Evolutionary conservation across 306 rosid genomes (phyloP).

Genomic region (Benincasa hispida): DNA sequence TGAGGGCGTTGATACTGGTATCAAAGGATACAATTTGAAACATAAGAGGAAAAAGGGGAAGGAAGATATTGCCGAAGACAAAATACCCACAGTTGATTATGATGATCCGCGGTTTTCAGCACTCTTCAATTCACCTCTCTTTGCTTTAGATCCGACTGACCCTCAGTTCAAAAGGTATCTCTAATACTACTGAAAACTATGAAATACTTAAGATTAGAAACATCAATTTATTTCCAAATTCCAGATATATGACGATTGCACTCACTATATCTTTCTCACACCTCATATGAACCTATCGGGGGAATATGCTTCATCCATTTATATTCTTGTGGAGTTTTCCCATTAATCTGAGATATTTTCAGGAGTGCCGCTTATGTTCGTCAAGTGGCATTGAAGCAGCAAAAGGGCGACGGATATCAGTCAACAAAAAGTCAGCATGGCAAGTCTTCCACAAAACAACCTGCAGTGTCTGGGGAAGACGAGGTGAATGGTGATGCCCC

Average conservation of each 20-base stretch:
- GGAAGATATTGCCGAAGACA: slow-evolving; percentile 41
- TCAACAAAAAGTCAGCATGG: slow-evolving; percentile 14
- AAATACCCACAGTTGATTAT: slow-evolving; percentile 41
- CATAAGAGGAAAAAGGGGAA: slow-evolving; percentile 48
- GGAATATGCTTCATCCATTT: too few relatives aligned
- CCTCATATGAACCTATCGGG: background rate
- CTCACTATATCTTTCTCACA: too few relatives aligned
- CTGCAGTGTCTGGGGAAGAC: slow-evolving; percentile 11
- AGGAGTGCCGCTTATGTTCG: slow-evolving; percentile 64
- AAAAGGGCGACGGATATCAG: slow-evolving; percentile 23
- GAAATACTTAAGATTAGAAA: background rate
- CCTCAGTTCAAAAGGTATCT: slow-evolving; percentile 86
- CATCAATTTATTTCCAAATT: background rate
- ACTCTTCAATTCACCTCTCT: slow-evolving; percentile 40
- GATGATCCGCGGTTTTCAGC: slow-evolving; percentile 77
- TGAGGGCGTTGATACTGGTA: slow-evolving; percentile 33
- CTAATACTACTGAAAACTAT: background rate
- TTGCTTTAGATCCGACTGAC: slow-evolving; percentile 71
- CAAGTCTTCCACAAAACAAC: slow-evolving; percentile 11
- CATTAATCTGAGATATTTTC: slow-evolving; percentile 19
- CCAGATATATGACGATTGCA: background rate
- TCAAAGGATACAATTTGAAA: slow-evolving; percentile 67
- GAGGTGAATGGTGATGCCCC: slow-evolving; percentile 10
- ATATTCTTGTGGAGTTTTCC: too few relatives aligned
- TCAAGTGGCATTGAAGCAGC: slow-evolving; percentile 42